phyloP scores from a whole-genome alignment of 2,329 filamentous ascomycete genomes.

The Hortaea sp. region DNA sequence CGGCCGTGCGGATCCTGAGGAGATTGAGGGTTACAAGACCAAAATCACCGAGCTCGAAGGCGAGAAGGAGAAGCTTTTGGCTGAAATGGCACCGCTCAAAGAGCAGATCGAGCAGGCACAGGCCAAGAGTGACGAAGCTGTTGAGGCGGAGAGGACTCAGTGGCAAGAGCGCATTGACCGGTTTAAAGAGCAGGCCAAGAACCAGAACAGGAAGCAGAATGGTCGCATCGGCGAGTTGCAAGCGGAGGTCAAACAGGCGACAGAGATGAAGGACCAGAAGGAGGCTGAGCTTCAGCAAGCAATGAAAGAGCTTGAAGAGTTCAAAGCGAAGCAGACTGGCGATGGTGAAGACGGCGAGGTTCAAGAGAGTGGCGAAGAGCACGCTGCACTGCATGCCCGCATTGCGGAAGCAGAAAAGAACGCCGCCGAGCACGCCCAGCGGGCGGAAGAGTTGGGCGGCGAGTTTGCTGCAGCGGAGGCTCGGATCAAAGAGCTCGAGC shows the following conservation, averaged over 20 bases:
- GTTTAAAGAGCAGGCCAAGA: constrained; percentile 36
- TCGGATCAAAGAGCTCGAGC: constrained; percentile 25
- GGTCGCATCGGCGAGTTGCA: constrained; percentile 47
- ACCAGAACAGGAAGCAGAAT: constrained; percentile 54
- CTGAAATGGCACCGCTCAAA: constrained; percentile 41
- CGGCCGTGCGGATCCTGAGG: constrained; percentile 85
- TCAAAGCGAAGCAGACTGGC: constrained; percentile 46
- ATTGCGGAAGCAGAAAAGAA: constrained; percentile 7
- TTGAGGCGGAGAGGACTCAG: constrained; percentile 16
- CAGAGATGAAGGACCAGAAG: constrained; percentile 11
- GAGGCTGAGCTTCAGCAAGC: constrained; percentile 6
- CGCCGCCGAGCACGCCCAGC: constrained; percentile 31
- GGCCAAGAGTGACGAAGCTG: constrained; percentile 28
- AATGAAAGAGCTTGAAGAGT: constrained; percentile 8
- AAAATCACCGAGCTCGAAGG: constrained; percentile 48
- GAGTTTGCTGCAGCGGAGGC: constrained; percentile 36
- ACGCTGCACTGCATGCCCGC: constrained; percentile 20
- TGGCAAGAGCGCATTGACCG: constrained; percentile 6
- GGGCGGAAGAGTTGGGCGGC: constrained; percentile 53
- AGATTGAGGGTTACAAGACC: constrained; percentile 80
- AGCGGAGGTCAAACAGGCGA: constrained; percentile 47
- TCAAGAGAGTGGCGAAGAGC: constrained; percentile 32
- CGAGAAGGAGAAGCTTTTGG: constrained; percentile 46
- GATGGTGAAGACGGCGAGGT: constrained; percentile 27
- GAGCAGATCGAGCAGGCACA: constrained; percentile 40